These are phyloP conservation scores for Ophiostoma sp. DNA, from an alignment of 2,329 filamentous ascomycete species.

Conservation along the genomic window DNA sequence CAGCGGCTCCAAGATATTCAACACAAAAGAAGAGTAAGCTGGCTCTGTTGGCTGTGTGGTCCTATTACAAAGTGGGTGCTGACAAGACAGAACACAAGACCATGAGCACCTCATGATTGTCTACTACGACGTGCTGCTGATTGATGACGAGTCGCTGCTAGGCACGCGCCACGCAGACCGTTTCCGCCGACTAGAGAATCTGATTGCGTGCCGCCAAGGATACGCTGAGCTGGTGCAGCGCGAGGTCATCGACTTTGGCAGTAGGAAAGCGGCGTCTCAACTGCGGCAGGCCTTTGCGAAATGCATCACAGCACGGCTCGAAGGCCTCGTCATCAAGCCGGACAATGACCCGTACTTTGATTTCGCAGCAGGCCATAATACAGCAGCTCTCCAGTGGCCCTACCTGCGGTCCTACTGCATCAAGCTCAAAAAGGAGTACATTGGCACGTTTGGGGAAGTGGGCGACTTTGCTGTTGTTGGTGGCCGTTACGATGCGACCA, in stretches of 20 bases:
- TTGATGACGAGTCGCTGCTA: constrained; percentile 51
- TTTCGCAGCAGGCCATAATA: constrained; percentile 31
- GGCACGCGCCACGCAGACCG: constrained; percentile 52
- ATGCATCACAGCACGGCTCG: constrained; percentile 60
- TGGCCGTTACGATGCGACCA: constrained; percentile 61
- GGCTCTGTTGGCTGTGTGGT: no score
- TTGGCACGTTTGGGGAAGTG: constrained; percentile 70
- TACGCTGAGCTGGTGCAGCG: constrained; percentile 62
- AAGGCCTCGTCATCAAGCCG: constrained; percentile 77
- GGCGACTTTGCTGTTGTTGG: constrained; percentile 79
- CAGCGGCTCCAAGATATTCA: constrained; percentile 48
- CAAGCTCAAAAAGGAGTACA: constrained; percentile 85
- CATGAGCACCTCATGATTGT: constrained; percentile 57
- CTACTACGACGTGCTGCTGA: constrained; percentile 53
- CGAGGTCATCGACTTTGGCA: constrained; percentile 61
- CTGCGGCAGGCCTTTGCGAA: constrained; percentile 62
- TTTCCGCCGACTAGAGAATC: constrained; percentile 51
- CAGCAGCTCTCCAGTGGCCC: constrained; percentile 8
- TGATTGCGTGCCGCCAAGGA: constrained; percentile 51
- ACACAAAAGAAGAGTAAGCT: not conserved
- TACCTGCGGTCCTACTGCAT: constrained; percentile 48
- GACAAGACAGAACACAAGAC: not conserved
- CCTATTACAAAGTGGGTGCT: not conserved
- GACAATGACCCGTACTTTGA: constrained; percentile 73
- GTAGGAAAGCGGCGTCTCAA: constrained; percentile 44